These are phyloP conservation scores for Phytophthora sp. DNA, from an alignment of 352 stramenopile species.

Conservation along the genomic window DNA sequence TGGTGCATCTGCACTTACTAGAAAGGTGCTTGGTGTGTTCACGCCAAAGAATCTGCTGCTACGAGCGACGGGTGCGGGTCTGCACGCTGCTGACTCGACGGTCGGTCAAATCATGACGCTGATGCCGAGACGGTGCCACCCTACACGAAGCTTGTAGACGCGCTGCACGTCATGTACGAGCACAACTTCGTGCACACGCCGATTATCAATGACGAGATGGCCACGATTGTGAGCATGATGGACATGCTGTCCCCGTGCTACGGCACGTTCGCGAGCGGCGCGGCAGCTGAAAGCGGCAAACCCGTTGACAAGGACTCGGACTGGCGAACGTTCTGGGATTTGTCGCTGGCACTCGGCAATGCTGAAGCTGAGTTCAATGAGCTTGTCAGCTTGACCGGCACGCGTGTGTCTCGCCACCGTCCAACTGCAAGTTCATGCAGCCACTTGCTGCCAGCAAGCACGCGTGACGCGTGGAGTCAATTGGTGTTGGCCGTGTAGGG, in stretches of 20 bases:
- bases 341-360: constrained; percentile 79
- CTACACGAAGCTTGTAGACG: constrained; percentile 94
- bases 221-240: constrained; percentile 83
- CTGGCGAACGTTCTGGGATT: constrained; percentile 90
- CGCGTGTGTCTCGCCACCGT: constrained; percentile 48
- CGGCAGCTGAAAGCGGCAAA: constrained; percentile 46
- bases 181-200: constrained; percentile 97
- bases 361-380: constrained; percentile 81
- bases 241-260: constrained; percentile 90
- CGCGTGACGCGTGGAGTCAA: too few species aligned
- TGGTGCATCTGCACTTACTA: constrained; percentile 45
- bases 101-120: constrained; percentile 96
- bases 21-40: constrained; percentile 95
- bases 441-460: too few species aligned
- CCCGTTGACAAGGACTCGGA: constrained; percentile 64
- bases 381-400: constrained; percentile 66
- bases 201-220: constrained; percentile 88
- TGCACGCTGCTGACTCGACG: constrained; percentile 89
- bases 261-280: constrained; percentile 82
- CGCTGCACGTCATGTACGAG: constrained; percentile 98
- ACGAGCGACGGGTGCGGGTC: constrained; percentile 92
- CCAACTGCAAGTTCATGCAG: too few species aligned
- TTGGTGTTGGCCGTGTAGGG: too few species aligned
- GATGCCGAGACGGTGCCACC: constrained; percentile 94
- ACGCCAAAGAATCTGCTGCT: constrained; percentile 98